Base-by-base conservation (phyloP, 495 filamentous ascomycete genomes). In the Tetracladium setigerum region DNA sequence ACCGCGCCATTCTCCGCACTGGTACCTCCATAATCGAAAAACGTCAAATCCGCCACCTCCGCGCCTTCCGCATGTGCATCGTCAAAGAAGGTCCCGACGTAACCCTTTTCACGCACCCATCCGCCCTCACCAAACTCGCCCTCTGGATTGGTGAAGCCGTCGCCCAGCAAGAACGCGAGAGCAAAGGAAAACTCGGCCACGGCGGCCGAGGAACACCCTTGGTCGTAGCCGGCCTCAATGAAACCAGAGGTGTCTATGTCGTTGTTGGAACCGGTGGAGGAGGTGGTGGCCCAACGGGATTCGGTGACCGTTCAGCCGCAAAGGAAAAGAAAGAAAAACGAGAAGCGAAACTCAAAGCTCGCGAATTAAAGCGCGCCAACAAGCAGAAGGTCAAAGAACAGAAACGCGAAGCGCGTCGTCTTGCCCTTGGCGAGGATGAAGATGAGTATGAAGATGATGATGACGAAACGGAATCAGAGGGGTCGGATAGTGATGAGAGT, bases 61-160 rank as follows among this genome's bases (percentile, higher is more conserved):
- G 85, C 6, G 85, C 89, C 6, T 98, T 96, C 66, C 86, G 92
- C 32, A 90, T 98, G 71, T 89, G 86, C 9, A 84, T 98, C 22
- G 90, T 98, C 55, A 95, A 94, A 58, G 92, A 97, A 59, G 87
- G 91, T 1, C 87, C 90, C 0, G 92, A 96, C 56, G 84, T 95
- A 5, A 65, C 76, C 34, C 74, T 95, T 8, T 98, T 98, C 64
- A 85, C 83, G 6, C 90, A 95, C 56, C 89, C 92, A 0, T 86
- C 87, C 4, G 94, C 94, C 9, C 67, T 98, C 45, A 91, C 87
- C 2, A 96, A 97, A 63, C 72, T 98, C 9, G 89, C 89, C 0
- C 69, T 95, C 2, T 98, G 92, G 92, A 76, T 97, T 46, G 87
- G 86, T 13, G 91, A 97, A 67, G 92, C 94, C 2, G 83, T 97